phyloP scores from a whole-genome alignment of 148 eudicot genomes.

The Bassia scoparia region DNA sequence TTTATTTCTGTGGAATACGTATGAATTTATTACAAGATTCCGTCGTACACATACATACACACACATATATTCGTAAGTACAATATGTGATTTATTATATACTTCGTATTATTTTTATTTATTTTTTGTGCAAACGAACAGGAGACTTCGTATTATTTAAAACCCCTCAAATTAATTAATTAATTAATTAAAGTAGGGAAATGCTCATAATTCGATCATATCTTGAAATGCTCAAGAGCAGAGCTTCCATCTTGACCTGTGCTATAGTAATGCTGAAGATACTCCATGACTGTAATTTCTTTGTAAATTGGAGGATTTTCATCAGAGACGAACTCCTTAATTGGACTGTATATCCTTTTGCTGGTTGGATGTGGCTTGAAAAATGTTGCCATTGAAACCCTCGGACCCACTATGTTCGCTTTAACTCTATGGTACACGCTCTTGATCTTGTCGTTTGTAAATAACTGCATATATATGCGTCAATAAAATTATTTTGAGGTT shows the following conservation, averaged over 20 bases:
- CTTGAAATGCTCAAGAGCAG: constrained; percentile 27
- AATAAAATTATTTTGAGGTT: too few relatives aligned
- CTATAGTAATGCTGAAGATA: constrained; percentile 22
- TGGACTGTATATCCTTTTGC: constrained; percentile 41
- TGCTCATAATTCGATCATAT: too few relatives aligned
- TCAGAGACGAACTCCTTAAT: constrained; percentile 56
- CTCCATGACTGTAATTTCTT: constrained; percentile 32
- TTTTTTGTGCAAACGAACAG: too few relatives aligned
- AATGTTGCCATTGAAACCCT: constrained; percentile 57
- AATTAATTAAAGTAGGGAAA: too few relatives aligned
- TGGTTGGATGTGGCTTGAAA: constrained; percentile 33
- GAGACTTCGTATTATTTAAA: too few relatives aligned
- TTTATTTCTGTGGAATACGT: too few relatives aligned
- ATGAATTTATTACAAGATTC: too few relatives aligned
- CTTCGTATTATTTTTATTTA: too few relatives aligned
- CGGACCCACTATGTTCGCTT: constrained; percentile 37
- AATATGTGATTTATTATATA: too few relatives aligned
- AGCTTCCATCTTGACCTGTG: constrained; percentile 43
- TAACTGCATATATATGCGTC: constrained; percentile 24
- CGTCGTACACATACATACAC: too few relatives aligned
- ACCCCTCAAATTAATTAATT: too few relatives aligned
- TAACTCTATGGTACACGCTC: constrained; percentile 52
- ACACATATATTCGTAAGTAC: too few relatives aligned
- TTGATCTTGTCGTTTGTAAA: constrained; percentile 55
- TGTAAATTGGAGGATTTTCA: constrained; percentile 44